Conservation (phyloP, 306 rosid genomes). For the Casuarina equisetifolia region DNA sequence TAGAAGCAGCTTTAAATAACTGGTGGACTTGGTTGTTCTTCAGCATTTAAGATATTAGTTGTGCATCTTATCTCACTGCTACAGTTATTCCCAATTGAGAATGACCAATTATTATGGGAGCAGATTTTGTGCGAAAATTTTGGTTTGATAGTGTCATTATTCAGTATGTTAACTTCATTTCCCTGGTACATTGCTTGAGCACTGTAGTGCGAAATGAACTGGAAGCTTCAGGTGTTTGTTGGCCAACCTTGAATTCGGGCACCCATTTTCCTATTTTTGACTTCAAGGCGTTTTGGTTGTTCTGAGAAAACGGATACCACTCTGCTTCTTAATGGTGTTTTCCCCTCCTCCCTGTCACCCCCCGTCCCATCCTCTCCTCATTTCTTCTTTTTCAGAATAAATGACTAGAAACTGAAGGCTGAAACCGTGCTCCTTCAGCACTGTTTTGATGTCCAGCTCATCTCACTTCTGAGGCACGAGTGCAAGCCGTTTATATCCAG, state of each 20-base stretch:
- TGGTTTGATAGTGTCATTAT: not conserved
- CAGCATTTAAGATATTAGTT: constrained; percentile 24
- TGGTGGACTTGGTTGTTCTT: constrained; percentile 21
- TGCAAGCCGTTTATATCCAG: too few relatives aligned
- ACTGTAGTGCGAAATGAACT: constrained; percentile 21
- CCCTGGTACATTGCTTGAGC: constrained; percentile 15
- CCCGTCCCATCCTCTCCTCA: not conserved
- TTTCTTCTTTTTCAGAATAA: constrained; percentile 8
- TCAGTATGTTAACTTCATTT: not conserved
- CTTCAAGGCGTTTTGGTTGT: constrained; percentile 7
- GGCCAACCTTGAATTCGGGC: constrained; percentile 47
- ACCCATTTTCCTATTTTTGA: not conserved
- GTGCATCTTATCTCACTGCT: constrained; percentile 27
- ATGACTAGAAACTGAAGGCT: constrained; percentile 20
- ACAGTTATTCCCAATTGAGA: constrained; percentile 15
- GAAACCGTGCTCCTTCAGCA: constrained; percentile 13
- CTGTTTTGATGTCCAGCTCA: constrained; percentile 25
- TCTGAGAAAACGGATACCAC: not conserved
- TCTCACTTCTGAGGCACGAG: not conserved
- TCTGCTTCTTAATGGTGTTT: constrained; percentile 4
- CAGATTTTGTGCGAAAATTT: not conserved
- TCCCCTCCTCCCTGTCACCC: not conserved
- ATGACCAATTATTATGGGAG: constrained; percentile 17
- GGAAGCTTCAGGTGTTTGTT: constrained; percentile 47
- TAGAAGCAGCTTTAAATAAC: constrained; percentile 1